Conservation (phyloP, 179 eudicot genomes). For the Silene coronaria region DNA sequence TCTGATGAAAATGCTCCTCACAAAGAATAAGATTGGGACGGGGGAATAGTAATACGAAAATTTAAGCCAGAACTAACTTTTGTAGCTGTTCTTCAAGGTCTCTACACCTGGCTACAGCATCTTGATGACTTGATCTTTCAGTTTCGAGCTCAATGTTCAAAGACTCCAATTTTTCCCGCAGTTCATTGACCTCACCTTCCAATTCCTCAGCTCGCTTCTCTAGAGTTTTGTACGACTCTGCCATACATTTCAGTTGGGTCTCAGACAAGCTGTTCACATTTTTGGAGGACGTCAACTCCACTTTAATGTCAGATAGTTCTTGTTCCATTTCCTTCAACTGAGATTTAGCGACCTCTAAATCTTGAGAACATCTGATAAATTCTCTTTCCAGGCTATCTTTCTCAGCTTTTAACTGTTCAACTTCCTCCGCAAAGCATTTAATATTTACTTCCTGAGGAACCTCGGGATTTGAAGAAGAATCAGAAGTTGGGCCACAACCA, state of each 20-base stretch:
- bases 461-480: slow-evolving; percentile 71
- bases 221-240: slow-evolving; percentile 84
- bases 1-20: too few species aligned
- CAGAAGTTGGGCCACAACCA: slow-evolving; percentile 57
- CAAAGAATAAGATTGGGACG: too few species aligned
- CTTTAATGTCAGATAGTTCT: slow-evolving; percentile 56
- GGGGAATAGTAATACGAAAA: too few species aligned
- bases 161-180: slow-evolving; percentile 45
- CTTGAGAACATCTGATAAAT: slow-evolving; percentile 51
- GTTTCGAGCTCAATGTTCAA: slow-evolving; percentile 63
- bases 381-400: slow-evolving; percentile 60
- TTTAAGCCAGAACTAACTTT: slow-evolving; percentile 44
- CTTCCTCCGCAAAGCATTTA: slow-evolving; percentile 66
- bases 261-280: slow-evolving; percentile 73
- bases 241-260: slow-evolving; percentile 97
- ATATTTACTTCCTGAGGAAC: slow-evolving; percentile 70
- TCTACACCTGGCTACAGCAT: slow-evolving; percentile 59
- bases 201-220: slow-evolving; percentile 74
- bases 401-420: slow-evolving; percentile 62
- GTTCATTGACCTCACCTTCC: slow-evolving; percentile 53
- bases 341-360: slow-evolving; percentile 53
- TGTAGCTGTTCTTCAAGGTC: slow-evolving; percentile 74
- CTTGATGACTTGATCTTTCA: slow-evolving; percentile 58
- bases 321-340: slow-evolving; percentile 65
- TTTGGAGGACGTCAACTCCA: slow-evolving; percentile 59